phyloP scores from a whole-genome alignment of 1,284 basidiomycete genomes.

The Leccinum glutinopallens region DNA sequence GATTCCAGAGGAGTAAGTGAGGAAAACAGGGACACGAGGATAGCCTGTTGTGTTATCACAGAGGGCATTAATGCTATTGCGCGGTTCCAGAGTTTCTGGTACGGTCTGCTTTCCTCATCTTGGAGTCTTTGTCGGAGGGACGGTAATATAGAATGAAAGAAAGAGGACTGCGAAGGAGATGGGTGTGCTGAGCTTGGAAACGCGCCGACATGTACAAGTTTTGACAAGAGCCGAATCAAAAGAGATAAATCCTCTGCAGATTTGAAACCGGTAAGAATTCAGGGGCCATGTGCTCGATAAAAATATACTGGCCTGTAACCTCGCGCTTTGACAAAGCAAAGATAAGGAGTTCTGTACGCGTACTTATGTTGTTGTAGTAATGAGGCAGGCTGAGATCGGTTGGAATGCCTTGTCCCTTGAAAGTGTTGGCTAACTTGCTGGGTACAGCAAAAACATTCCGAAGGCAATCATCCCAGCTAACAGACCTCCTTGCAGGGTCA shows the following conservation, averaged over 20 bases:
- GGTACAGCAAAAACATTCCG: slow-evolving; percentile 63
- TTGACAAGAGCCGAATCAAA: slow-evolving; percentile 58
- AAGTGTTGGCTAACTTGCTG: slow-evolving; percentile 66
- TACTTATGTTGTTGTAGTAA: slow-evolving; percentile 56
- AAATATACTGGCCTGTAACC: slow-evolving; percentile 35
- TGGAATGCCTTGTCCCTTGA: slow-evolving; percentile 46
- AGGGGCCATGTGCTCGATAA: not conserved
- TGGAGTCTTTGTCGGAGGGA: slow-evolving; percentile 48
- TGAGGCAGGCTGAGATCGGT: slow-evolving; percentile 49
- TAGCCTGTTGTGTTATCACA: slow-evolving; percentile 51
- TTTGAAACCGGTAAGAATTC: slow-evolving; percentile 18
- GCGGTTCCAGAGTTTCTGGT: slow-evolving; percentile 53
- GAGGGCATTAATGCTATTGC: slow-evolving; percentile 54
- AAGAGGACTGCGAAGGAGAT: slow-evolving; percentile 62
- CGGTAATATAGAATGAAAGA: slow-evolving; percentile 54
- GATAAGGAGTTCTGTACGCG: slow-evolving; percentile 56
- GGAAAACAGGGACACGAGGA: slow-evolving; percentile 60
- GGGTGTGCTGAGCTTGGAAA: slow-evolving; percentile 54
- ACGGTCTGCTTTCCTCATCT: slow-evolving; percentile 33
- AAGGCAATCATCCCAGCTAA: slow-evolving; percentile 72
- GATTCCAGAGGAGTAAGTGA: slow-evolving; percentile 39
- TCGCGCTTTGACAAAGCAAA: slow-evolving; percentile 31
- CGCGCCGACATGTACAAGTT: slow-evolving; percentile 63
- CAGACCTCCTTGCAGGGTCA: slow-evolving; percentile 33
- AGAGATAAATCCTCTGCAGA: slow-evolving; percentile 35